Percentiles rank a stretch among this genome's conserved stretches.
These are phyloP conservation scores for Leccinum variicolor DNA, from an alignment of 768 basidiomycete genomes.

Conservation along the genomic window DNA sequence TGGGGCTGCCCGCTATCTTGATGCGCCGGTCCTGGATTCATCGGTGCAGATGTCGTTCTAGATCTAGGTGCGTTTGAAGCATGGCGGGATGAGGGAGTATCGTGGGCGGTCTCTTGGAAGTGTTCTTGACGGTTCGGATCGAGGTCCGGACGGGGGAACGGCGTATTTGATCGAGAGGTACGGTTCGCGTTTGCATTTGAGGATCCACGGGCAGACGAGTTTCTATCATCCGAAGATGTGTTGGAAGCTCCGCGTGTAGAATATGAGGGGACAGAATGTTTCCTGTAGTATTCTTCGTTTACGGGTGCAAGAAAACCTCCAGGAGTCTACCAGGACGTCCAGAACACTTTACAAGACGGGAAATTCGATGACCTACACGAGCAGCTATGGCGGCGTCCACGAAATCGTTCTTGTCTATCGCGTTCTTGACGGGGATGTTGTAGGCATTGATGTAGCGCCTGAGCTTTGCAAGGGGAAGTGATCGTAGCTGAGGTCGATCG, in stretches of 20 bases:
- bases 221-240: constrained; percentile 18
- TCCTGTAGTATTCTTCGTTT: constrained; percentile 52
- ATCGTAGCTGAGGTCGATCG: constrained; percentile 52
- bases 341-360: background rate
- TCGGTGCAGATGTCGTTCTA: constrained; percentile 23
- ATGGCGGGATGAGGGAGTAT: constrained; percentile 16
- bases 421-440: constrained; percentile 56
- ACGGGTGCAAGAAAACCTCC: constrained; percentile 59
- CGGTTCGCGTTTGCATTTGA: constrained; percentile 3
- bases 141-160: constrained; percentile 65
- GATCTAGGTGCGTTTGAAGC: constrained; percentile 11
- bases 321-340: constrained; percentile 35
- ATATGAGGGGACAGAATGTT: constrained; percentile 24
- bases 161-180: constrained; percentile 26
- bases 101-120: constrained; percentile 8
- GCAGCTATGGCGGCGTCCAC: constrained; percentile 57
- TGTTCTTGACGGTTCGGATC: constrained; percentile 40
- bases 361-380: constrained; percentile 40
- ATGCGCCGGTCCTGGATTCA: constrained; percentile 10
- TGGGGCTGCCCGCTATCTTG: background rate
- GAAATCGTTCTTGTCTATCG: constrained; percentile 77
- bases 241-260: constrained; percentile 9
- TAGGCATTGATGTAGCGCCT: constrained; percentile 71
- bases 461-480: constrained; percentile 55
- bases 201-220: constrained; percentile 10